Conservation (phyloP, 257 asterid genomes). For the Solanum gracilifrons region DNA sequence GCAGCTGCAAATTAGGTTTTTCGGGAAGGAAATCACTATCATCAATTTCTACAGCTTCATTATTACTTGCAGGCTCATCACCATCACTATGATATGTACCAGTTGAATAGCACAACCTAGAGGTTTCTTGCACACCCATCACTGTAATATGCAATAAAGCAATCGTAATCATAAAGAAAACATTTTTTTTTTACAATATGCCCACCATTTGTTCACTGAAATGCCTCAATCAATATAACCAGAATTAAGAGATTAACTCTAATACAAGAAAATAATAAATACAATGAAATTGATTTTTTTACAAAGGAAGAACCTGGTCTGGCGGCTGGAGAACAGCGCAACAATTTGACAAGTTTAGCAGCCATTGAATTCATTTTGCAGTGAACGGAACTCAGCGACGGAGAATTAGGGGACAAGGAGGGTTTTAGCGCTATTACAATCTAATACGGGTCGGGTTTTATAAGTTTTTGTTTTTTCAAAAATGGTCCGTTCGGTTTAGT, state of each 20-base stretch:
- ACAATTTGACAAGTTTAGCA: conserved; percentile 26
- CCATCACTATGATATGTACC: conserved; percentile 21
- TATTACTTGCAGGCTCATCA: conserved; percentile 12
- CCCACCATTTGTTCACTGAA: conserved; percentile 6
- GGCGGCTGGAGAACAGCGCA: conserved; percentile 18
- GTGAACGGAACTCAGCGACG: background rate
- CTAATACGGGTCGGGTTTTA: conserved; percentile 1
- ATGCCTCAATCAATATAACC: background rate
- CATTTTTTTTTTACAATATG: background rate
- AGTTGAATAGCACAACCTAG: conserved; percentile 46
- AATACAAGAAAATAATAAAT: background rate
- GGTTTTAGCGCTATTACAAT: conserved; percentile 14
- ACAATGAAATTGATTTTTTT: background rate
- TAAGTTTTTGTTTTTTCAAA: background rate
- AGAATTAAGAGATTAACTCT: background rate
- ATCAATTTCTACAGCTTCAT: conserved; percentile 18
- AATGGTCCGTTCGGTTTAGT: background rate
- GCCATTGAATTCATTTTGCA: conserved; percentile 31
- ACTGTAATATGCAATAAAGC: conserved; percentile 11
- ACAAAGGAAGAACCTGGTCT: conserved; percentile 21
- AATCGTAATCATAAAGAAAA: background rate
- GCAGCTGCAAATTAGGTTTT: conserved; percentile 58
- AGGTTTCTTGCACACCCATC: conserved; percentile 30
- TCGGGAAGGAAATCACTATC: conserved; percentile 50
- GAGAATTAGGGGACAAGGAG: conserved; percentile 12